Evolutionary conservation across 73 alveolate species (phyloP).

Genomic region (Uronychia binucleata): DNA sequence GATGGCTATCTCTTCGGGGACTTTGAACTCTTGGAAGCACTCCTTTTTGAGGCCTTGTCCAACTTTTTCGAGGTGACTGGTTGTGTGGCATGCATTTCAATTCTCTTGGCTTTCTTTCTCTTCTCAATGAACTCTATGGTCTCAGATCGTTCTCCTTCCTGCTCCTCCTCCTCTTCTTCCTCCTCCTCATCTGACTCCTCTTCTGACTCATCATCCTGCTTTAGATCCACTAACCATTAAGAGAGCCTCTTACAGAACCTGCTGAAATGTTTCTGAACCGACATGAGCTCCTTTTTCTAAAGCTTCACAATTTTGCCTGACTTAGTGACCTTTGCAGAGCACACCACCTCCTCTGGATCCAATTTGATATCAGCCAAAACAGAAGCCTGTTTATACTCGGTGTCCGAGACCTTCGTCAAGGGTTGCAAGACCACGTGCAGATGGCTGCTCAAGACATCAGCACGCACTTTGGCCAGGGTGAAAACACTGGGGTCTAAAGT

Average conservation of each 20-base stretch:
- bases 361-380: neutral
- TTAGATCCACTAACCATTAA: neutral
- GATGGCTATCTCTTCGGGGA: neutral
- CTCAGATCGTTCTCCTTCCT: neutral
- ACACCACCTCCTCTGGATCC: neutral
- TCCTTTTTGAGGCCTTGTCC: constrained; percentile 3
- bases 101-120: neutral
- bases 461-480: neutral
- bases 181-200: constrained; percentile 1
- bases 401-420: neutral
- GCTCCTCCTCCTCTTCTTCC: constrained; percentile 11
- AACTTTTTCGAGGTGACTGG: constrained; percentile 9
- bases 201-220: neutral
- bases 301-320: neutral
- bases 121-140: neutral
- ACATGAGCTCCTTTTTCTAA: neutral
- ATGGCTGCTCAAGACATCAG: neutral
- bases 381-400: neutral
- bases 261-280: neutral
- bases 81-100: constrained; percentile 1
- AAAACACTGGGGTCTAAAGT: neutral
- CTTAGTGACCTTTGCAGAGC: neutral
- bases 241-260: neutral
- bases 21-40: neutral
- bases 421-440: neutral